Percentiles rank a stretch among this genome's conserved stretches.
Evolutionary conservation across 306 rosid genomes (phyloP).

Genomic region (Corylus heterophylla): DNA sequence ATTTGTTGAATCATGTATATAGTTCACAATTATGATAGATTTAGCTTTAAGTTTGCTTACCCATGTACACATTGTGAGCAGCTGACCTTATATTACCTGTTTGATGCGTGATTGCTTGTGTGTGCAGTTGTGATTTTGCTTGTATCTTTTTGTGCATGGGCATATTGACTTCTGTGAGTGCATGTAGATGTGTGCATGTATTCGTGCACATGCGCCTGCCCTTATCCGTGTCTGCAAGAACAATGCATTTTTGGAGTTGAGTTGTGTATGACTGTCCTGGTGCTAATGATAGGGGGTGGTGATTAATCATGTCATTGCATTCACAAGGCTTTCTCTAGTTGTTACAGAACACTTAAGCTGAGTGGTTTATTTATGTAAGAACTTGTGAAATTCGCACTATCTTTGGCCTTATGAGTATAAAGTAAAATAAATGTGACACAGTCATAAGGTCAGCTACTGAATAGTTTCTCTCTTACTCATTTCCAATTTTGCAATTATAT

Average conservation of each 20-base stretch:
- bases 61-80: neutral
- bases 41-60: neutral
- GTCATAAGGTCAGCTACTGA: neutral
- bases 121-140: neutral
- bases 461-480: neutral
- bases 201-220: neutral
- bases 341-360: neutral
- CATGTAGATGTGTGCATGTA: neutral
- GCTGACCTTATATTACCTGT: neutral
- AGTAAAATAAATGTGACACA: neutral
- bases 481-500: too few relatives aligned
- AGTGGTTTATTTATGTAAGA: neutral
- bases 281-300: neutral
- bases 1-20: neutral
- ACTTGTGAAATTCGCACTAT: neutral
- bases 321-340: neutral
- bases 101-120: neutral
- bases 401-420: neutral
- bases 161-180: neutral
- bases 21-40: neutral
- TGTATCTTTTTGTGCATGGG: neutral
- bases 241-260: neutral
- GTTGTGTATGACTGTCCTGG: neutral
- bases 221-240: neutral
- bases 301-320: neutral